Conservation (phyloP, 2,329 filamentous ascomycete genomes). For the Neopestalotiopsis sp. region DNA sequence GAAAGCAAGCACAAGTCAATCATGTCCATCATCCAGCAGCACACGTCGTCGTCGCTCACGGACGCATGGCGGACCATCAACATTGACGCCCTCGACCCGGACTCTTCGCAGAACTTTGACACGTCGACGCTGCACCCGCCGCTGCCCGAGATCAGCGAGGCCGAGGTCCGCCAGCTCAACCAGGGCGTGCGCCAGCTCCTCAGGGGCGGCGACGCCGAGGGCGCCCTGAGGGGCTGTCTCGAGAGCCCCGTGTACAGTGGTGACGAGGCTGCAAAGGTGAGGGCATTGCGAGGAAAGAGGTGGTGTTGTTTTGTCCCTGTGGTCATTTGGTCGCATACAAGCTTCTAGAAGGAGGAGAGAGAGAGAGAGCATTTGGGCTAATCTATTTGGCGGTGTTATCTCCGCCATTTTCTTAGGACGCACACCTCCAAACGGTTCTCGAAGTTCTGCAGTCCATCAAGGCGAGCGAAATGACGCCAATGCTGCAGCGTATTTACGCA, state of each 20-base stretch:
- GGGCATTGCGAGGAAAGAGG: neutral
- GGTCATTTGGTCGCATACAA: too few relatives aligned
- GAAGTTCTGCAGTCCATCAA: conserved; percentile 97
- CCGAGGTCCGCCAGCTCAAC: conserved; percentile 78
- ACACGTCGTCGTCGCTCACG: conserved; percentile 62
- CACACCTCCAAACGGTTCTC: conserved; percentile 84
- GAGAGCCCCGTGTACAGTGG: conserved; percentile 82
- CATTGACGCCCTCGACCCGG: conserved; percentile 88
- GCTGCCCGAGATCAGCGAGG: conserved; percentile 74
- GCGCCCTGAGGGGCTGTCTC: conserved; percentile 81
- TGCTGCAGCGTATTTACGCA: conserved; percentile 80
- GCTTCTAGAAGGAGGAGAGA: neutral
- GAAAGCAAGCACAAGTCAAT: conserved; percentile 9
- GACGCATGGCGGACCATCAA: conserved; percentile 88
- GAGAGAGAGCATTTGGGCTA: neutral
- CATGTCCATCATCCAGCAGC: conserved; percentile 73
- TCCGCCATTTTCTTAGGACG: conserved; percentile 60
- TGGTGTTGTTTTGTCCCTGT: too few relatives aligned
- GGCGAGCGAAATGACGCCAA: conserved; percentile 90
- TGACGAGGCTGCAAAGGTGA: conserved; percentile 61
- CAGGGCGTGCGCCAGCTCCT: conserved; percentile 87
- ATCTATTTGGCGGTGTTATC: neutral
- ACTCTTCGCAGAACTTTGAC: conserved; percentile 92
- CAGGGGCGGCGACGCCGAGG: conserved; percentile 84
- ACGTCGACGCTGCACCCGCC: conserved; percentile 81